These are phyloP conservation scores for Carex arenaria DNA, from an alignment of 202 grass and related monocot genomes.

Conservation along the genomic window DNA sequence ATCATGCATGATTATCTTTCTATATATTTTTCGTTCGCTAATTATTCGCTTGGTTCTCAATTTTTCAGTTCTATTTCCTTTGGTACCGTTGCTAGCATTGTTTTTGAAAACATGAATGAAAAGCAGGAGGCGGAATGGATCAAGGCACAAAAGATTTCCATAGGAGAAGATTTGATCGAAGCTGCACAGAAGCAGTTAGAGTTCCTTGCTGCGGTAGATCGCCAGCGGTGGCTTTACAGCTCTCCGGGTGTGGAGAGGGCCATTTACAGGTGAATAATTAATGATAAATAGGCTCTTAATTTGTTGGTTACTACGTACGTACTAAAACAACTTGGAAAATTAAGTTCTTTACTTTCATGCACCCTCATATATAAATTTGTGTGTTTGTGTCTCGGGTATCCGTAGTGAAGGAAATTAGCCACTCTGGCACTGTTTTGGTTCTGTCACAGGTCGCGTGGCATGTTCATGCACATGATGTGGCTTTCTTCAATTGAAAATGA, in stretches of 20 bases:
- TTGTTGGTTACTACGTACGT: neutral
- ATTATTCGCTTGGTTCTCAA: neutral
- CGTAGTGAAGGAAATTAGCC: too few relatives aligned
- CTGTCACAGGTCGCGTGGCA: too few relatives aligned
- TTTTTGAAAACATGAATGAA: slow-evolving; percentile 38
- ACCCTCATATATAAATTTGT: too few relatives aligned
- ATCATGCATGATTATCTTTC: too few relatives aligned
- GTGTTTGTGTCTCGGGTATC: too few relatives aligned
- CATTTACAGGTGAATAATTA: slow-evolving; percentile 42
- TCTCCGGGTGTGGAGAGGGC: slow-evolving; percentile 50
- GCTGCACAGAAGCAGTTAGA: slow-evolving; percentile 47
- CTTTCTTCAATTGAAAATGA: too few relatives aligned
- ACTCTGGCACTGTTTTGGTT: too few relatives aligned
- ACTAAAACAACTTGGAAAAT: neutral
- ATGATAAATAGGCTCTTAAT: neutral
- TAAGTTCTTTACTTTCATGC: too few relatives aligned
- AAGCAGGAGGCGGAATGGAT: slow-evolving; percentile 59
- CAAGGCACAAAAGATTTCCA: slow-evolving; percentile 46
- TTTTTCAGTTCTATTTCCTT: neutral
- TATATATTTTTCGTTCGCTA: too few relatives aligned
- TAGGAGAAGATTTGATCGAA: slow-evolving; percentile 51
- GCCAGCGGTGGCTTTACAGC: slow-evolving; percentile 71
- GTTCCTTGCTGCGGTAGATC: slow-evolving; percentile 71
- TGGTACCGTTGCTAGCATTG: neutral
- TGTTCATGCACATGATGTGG: too few relatives aligned